phyloP scores from a whole-genome alignment of 345 rosid species.

The Gossypium stocksii region DNA sequence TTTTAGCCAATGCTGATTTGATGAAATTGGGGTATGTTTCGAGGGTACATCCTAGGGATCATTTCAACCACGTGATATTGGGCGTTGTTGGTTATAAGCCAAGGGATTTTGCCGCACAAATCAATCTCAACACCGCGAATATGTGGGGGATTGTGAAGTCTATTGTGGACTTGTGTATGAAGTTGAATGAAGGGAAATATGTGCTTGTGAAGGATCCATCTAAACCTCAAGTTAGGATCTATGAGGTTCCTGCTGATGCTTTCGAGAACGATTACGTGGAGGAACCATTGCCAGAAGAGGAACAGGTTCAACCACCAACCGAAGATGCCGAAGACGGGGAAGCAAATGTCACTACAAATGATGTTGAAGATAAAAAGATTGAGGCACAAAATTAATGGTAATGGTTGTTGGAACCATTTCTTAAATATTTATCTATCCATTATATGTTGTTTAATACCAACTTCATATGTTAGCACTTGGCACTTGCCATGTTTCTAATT shows the following conservation, averaged over 20 bases:
- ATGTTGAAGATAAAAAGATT: slow-evolving; percentile 47
- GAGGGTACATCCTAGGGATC: slow-evolving; percentile 96
- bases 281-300: slow-evolving; percentile 88
- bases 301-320: slow-evolving; percentile 71
- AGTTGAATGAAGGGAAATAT: slow-evolving; percentile 84
- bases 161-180: slow-evolving; percentile 91
- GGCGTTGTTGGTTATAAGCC: slow-evolving; percentile 92
- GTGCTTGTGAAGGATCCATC: slow-evolving; percentile 92
- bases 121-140: slow-evolving; percentile 73
- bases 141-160: slow-evolving; percentile 99
- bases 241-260: slow-evolving; percentile 95
- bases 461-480: neutral
- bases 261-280: slow-evolving; percentile 96
- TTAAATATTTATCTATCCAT: neutral
- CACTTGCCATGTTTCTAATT: neutral
- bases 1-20: slow-evolving; percentile 84
- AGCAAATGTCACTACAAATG: slow-evolving; percentile 39
- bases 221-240: slow-evolving; percentile 89
- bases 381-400: slow-evolving; percentile 51
- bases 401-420: neutral
- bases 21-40: slow-evolving; percentile 98
- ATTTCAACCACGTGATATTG: slow-evolving; percentile 85
- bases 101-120: slow-evolving; percentile 81
- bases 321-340: slow-evolving; percentile 59
- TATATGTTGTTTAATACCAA: neutral